phyloP scores from a whole-genome alignment of 441 rosid genomes.

The Populus trichocarpa region DNA sequence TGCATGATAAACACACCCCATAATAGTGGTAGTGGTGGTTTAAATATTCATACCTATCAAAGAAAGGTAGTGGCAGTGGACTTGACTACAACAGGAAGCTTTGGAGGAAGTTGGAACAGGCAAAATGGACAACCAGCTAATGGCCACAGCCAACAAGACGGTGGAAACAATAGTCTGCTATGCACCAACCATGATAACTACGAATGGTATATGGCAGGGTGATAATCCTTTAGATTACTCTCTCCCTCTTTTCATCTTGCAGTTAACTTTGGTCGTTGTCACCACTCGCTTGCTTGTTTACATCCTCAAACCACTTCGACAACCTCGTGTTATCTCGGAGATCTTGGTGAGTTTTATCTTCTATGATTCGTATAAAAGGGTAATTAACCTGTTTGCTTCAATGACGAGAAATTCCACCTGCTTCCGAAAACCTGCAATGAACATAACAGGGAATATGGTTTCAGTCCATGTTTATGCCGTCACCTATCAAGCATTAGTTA shows the following conservation, averaged over 20 bases:
- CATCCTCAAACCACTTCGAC: conserved; percentile 79
- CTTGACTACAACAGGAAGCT: not conserved
- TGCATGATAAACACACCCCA: not conserved
- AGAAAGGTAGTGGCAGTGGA: not conserved
- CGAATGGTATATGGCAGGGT: conserved; percentile 98
- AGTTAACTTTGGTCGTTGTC: conserved; percentile 68
- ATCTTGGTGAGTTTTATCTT: conserved; percentile 50
- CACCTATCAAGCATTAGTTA: not conserved
- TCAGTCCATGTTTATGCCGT: not conserved
- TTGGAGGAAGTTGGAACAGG: not conserved
- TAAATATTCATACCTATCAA: not conserved
- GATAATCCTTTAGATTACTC: conserved; percentile 91
- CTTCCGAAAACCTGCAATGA: not conserved
- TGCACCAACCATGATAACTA: conserved; percentile 91
- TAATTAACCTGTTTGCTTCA: not conserved
- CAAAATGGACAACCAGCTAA: not conserved
- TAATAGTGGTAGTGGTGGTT: not conserved
- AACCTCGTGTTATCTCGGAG: conserved; percentile 89
- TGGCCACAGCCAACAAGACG: conserved; percentile 9
- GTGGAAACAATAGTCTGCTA: conserved; percentile 67
- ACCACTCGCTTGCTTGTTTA: conserved; percentile 68
- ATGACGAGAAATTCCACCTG: not conserved
- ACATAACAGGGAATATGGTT: not conserved
- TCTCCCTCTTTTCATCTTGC: conserved; percentile 90
- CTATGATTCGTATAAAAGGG: not conserved